These are phyloP conservation scores for Nakazawaea holstii DNA, from an alignment of 805 yeast species.

Conservation along the genomic window DNA sequence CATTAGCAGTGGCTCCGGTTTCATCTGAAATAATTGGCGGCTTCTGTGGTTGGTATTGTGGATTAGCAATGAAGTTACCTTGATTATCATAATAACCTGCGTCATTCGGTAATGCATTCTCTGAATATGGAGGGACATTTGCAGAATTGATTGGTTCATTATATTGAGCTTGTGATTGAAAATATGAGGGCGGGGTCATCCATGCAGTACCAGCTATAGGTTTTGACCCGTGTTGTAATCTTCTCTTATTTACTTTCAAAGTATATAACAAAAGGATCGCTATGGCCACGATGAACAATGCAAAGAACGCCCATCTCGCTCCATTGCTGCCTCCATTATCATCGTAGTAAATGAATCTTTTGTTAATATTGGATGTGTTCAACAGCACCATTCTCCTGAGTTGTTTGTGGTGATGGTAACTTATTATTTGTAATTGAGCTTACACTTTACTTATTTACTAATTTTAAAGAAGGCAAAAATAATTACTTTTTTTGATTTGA, in stretches of 20 bases:
- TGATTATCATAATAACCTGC: conserved; percentile 69
- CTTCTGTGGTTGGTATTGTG: conserved; percentile 16
- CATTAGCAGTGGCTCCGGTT: conserved; percentile 1
- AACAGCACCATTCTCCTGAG: background rate
- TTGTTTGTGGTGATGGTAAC: no score
- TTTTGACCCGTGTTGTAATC: conserved; percentile 44
- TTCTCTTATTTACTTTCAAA: conserved; percentile 46
- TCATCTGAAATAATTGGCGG: conserved; percentile 5
- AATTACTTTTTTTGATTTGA: no score
- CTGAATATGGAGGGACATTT: conserved; percentile 68
- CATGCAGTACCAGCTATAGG: conserved; percentile 78
- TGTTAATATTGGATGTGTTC: background rate
- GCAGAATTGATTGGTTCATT: conserved; percentile 32
- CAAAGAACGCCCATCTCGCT: conserved; percentile 67
- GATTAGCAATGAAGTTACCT: conserved; percentile 44
- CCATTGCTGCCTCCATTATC: conserved; percentile 5
- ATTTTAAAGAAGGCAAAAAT: no score
- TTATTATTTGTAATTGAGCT: no score
- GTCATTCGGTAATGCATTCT: conserved; percentile 61
- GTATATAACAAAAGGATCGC: conserved; percentile 44
- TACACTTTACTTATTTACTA: no score
- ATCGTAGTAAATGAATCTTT: background rate
- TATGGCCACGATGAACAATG: conserved; percentile 46
- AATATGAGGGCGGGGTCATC: conserved; percentile 82
- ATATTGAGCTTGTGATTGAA: conserved; percentile 58